Conservation (phyloP, 2,329 filamentous ascomycete species). For the Hortaea sp. region DNA sequence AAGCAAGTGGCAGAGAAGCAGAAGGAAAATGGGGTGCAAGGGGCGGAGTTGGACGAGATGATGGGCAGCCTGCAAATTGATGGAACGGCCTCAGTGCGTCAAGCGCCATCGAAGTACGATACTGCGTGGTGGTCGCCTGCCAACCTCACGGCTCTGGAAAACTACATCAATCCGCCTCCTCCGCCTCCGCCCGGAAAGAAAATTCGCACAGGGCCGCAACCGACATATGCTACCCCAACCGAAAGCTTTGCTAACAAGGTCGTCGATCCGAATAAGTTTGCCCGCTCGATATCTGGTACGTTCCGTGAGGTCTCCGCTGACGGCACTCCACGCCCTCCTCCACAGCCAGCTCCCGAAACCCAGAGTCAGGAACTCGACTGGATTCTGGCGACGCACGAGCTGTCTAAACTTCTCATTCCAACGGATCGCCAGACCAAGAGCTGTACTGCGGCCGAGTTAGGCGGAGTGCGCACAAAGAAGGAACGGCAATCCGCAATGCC, state of each 20-base stretch:
- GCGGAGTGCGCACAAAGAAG: slow-evolving; percentile 41
- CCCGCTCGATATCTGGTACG: slow-evolving; percentile 52
- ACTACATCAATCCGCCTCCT: slow-evolving; percentile 42
- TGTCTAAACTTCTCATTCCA: slow-evolving; percentile 75
- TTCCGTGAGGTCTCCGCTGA: slow-evolving; percentile 22
- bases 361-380: slow-evolving; percentile 58
- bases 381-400: slow-evolving; percentile 71
- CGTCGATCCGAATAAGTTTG: slow-evolving; percentile 55
- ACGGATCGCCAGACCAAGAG: slow-evolving; percentile 63
- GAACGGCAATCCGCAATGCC: neutral
- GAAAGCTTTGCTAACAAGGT: slow-evolving; percentile 79
- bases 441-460: slow-evolving; percentile 67
- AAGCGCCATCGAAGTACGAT: slow-evolving; percentile 23
- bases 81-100: neutral
- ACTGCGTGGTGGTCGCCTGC: slow-evolving; percentile 36
- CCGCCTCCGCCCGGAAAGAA: slow-evolving; percentile 41
- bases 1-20: neutral
- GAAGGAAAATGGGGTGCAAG: neutral
- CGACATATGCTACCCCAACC: slow-evolving; percentile 79
- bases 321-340: slow-evolving; percentile 45
- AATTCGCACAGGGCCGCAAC: slow-evolving; percentile 44
- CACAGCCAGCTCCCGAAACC: slow-evolving; percentile 45
- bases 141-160: slow-evolving; percentile 61
- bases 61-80: slow-evolving; percentile 17
- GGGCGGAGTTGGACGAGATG: slow-evolving; percentile 10